phyloP scores from a whole-genome alignment of 164 flowering plant genomes.

The Cinnamomum micranthum region DNA sequence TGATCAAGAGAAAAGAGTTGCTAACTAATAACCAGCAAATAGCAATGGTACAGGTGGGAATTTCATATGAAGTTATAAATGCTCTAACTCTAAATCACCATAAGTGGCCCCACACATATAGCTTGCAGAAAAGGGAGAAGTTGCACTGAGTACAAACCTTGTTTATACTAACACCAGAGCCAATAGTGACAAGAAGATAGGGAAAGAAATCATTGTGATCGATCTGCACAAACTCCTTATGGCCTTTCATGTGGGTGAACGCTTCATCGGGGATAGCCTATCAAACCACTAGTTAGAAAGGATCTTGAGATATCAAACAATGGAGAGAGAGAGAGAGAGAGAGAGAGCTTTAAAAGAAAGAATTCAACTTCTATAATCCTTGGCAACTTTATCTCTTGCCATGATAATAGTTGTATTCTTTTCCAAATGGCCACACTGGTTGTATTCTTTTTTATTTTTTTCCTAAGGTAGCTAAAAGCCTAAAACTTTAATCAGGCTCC shows the following conservation, averaged over 20 bases:
- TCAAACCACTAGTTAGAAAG: slow-evolving; percentile 7
- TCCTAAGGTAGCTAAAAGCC: too few relatives aligned
- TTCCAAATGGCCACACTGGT: too few relatives aligned
- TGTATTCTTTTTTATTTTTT: too few relatives aligned
- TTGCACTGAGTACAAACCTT: slow-evolving; percentile 42
- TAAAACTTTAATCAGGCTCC: too few relatives aligned
- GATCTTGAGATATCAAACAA: background rate
- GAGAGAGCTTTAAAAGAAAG: background rate
- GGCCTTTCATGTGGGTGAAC: slow-evolving; percentile 95
- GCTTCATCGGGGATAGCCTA: slow-evolving; percentile 98
- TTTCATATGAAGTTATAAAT: background rate
- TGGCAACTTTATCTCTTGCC: too few relatives aligned
- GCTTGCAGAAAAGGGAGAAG: background rate
- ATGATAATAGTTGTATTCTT: too few relatives aligned
- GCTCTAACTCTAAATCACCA: background rate
- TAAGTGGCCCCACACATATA: background rate
- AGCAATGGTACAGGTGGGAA: too few relatives aligned
- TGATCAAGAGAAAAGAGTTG: too few relatives aligned
- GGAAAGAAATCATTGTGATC: slow-evolving; percentile 90
- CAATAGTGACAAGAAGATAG: slow-evolving; percentile 96
- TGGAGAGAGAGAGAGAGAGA: background rate
- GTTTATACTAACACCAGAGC: slow-evolving; percentile 92
- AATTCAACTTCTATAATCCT: too few relatives aligned
- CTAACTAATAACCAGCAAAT: too few relatives aligned
- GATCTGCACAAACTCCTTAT: slow-evolving; percentile 94